phyloP scores from a whole-genome alignment of 2,329 filamentous ascomycete genomes.

The Aspergillus piperis region DNA sequence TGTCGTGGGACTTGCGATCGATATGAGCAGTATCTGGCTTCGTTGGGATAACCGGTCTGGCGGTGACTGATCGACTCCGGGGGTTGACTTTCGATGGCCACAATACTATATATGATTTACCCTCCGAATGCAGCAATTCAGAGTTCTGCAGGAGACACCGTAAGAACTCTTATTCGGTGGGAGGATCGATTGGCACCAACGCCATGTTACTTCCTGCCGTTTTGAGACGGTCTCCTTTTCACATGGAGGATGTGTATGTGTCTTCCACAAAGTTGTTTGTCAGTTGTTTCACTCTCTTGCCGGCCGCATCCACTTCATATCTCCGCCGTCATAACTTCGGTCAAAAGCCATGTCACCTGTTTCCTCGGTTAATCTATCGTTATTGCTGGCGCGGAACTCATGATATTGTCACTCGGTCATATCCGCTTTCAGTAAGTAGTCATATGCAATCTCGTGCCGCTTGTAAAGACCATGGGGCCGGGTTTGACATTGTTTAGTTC shows the following conservation, averaged over 20 bases:
- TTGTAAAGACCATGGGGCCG: background rate
- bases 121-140: background rate
- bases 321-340: background rate
- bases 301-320: background rate
- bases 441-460: background rate
- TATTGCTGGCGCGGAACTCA: background rate
- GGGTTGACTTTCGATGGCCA: background rate
- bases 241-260: background rate
- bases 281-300: background rate
- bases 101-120: too few relatives aligned
- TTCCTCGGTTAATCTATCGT: background rate
- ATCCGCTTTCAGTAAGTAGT: background rate
- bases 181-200: background rate
- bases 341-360: background rate
- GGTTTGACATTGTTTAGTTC: background rate
- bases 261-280: too few relatives aligned
- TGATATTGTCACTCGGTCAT: conserved; percentile 6
- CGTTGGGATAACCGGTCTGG: background rate
- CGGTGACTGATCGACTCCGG: background rate
- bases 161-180: background rate
- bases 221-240: background rate
- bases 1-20: background rate
- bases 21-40: background rate
- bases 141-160: background rate
- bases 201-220: conserved; percentile 5